A percentile compares a stretch with the other conserved stretches of the same genome.
These are phyloP conservation scores for Botrytis aclada DNA, from an alignment of 2,329 filamentous ascomycete genomes.

Conservation along the genomic window DNA sequence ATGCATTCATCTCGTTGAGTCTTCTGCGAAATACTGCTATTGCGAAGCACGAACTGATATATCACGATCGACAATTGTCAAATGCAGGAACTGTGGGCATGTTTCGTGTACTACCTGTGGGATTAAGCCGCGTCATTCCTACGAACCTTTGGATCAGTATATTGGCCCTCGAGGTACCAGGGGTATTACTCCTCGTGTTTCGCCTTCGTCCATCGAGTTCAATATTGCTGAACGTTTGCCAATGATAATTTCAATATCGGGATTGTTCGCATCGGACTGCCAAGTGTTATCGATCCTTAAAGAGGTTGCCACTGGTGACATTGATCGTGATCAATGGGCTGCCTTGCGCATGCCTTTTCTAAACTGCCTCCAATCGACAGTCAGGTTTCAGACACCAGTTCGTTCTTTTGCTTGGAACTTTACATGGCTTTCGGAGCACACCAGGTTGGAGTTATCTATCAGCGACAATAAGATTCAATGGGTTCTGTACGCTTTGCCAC, in stretches of 20 bases:
- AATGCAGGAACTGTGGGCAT: conserved; percentile 52
- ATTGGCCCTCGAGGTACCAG: conserved; percentile 44
- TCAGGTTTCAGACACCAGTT: conserved; percentile 25
- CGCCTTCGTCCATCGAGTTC: conserved; percentile 26
- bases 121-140: conserved; percentile 48
- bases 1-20: conserved; percentile 27
- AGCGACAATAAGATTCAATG: conserved; percentile 42
- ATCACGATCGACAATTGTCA: conserved; percentile 42
- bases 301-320: conserved; percentile 34
- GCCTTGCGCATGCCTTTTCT: conserved; percentile 38
- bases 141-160: conserved; percentile 40
- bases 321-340: conserved; percentile 31
- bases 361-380: conserved; percentile 41
- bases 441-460: conserved; percentile 42
- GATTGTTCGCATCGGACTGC: conserved; percentile 26
- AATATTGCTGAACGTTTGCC: not conserved
- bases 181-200: conserved; percentile 44
- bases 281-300: conserved; percentile 37
- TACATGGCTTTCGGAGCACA: conserved; percentile 41
- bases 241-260: not conserved
- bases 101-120: conserved; percentile 53
- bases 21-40: conserved; percentile 48
- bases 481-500: conserved; percentile 43
- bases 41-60: conserved; percentile 52
- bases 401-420: conserved; percentile 31